Conservation (phyloP, 139 green algal species). For the Volvox africanus region DNA sequence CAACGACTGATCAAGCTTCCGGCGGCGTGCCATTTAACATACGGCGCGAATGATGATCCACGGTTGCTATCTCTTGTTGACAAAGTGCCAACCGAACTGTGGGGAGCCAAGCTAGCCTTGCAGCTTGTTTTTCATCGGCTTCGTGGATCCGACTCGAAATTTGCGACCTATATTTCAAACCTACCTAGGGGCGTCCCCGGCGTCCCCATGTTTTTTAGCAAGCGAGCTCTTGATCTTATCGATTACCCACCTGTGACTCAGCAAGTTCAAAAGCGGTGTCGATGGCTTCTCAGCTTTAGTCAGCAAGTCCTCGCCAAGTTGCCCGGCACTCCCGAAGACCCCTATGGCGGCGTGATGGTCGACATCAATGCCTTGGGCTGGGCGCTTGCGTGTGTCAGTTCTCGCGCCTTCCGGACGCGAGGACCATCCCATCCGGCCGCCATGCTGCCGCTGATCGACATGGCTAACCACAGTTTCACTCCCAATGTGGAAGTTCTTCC, state of each 20-base stretch:
- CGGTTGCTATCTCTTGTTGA: constrained; percentile 74
- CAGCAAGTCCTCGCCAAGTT: constrained; percentile 63
- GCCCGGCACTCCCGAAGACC: constrained; percentile 63
- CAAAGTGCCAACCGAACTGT: constrained; percentile 81
- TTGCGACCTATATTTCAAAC: constrained; percentile 73
- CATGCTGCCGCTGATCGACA: constrained; percentile 86
- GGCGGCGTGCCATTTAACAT: constrained; percentile 73
- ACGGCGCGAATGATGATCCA: constrained; percentile 61
- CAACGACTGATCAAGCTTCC: constrained; percentile 55
- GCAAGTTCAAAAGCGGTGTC: constrained; percentile 66
- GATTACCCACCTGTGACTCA: constrained; percentile 82
- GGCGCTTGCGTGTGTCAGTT: constrained; percentile 81
- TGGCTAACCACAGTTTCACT: constrained; percentile 85
- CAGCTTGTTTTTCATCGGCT: constrained; percentile 57
- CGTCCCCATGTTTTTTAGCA: constrained; percentile 85
- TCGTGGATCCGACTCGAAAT: constrained; percentile 58
- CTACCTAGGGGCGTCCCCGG: constrained; percentile 78
- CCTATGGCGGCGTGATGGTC: constrained; percentile 72
- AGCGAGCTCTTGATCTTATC: constrained; percentile 66
- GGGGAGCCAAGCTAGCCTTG: constrained; percentile 75
- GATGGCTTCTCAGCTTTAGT: constrained; percentile 50
- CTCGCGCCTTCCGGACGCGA: constrained; percentile 78
- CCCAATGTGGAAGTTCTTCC: constrained; percentile 74
- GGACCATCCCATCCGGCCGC: constrained; percentile 74
- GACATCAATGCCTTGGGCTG: constrained; percentile 85